Evolutionary conservation across 75 land plant species (phyloP).

Genomic region (Picea sitchensis): DNA sequence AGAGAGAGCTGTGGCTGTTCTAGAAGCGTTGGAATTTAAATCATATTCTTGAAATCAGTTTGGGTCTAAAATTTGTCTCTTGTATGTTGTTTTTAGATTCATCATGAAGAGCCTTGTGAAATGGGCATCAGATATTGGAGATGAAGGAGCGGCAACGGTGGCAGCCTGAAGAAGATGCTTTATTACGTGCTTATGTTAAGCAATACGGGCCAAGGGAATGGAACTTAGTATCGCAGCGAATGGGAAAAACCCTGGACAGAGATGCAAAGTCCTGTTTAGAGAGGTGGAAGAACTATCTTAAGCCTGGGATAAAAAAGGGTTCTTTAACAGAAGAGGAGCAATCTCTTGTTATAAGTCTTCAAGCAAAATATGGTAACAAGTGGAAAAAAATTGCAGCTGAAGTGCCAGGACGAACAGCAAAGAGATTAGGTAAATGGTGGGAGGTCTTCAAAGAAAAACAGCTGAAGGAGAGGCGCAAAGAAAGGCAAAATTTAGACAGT

Average conservation of each 20-base stretch:
- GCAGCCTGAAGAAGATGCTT: constrained; percentile 51
- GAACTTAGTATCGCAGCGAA: constrained; percentile 43
- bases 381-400: constrained; percentile 77
- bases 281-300: constrained; percentile 70
- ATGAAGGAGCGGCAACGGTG: constrained; percentile 60
- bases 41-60: background rate
- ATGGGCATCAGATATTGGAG: constrained; percentile 15
- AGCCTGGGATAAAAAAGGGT: constrained; percentile 61
- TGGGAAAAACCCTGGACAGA: constrained; percentile 36
- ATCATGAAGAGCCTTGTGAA: constrained; percentile 11
- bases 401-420: constrained; percentile 60
- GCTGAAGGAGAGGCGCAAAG: constrained; percentile 28
- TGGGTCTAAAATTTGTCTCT: background rate
- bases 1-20: background rate
- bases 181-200: constrained; percentile 45
- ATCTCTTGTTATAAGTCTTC: constrained; percentile 61
- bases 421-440: constrained; percentile 69
- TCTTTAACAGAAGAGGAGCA: constrained; percentile 60
- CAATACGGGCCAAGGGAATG: constrained; percentile 44
- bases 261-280: constrained; percentile 65
- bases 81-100: constrained; percentile 7
- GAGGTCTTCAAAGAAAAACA: constrained; percentile 58
- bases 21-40: background rate
- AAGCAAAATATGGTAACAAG: constrained; percentile 80
- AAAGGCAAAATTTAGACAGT: constrained; percentile 10